Evolutionary conservation across 805 yeast species (phyloP).

Genomic region (Saccharomycopsis amapae): DNA sequence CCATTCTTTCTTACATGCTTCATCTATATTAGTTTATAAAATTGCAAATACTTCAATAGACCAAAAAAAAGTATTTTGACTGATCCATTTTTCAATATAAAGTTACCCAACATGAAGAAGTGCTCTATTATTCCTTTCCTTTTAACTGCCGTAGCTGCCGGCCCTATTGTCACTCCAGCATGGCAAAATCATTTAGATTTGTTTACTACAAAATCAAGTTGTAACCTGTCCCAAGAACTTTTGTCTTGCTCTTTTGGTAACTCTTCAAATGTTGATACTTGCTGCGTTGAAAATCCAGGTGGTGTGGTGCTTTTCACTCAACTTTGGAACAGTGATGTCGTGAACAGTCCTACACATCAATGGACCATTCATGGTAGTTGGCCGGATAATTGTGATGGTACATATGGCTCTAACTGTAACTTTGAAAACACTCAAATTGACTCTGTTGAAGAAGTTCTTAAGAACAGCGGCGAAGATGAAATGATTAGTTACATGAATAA

Average conservation of each 20-base stretch:
- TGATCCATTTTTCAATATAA: no score
- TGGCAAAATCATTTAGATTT: slow-evolving; percentile 20
- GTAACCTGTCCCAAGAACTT: background rate
- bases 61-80: no score
- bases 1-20: no score
- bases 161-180: slow-evolving; percentile 19
- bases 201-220: slow-evolving; percentile 6
- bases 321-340: slow-evolving; percentile 84
- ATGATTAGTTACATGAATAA: slow-evolving; percentile 43
- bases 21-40: no score
- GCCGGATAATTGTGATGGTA: slow-evolving; percentile 85
- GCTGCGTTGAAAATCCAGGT: slow-evolving; percentile 84
- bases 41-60: no score
- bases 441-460: slow-evolving; percentile 2
- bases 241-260: slow-evolving; percentile 16
- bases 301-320: slow-evolving; percentile 77
- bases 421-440: slow-evolving; percentile 6
- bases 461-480: slow-evolving; percentile 9
- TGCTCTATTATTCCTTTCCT: background rate
- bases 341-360: slow-evolving; percentile 59
- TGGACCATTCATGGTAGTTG: slow-evolving; percentile 84
- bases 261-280: slow-evolving; percentile 31
- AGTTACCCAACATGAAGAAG: no score
- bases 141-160: slow-evolving; percentile 12
- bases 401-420: slow-evolving; percentile 67